phyloP scores from a whole-genome alignment of 176 grass and related monocot genomes.

The Echinochloa phyllopogon region DNA sequence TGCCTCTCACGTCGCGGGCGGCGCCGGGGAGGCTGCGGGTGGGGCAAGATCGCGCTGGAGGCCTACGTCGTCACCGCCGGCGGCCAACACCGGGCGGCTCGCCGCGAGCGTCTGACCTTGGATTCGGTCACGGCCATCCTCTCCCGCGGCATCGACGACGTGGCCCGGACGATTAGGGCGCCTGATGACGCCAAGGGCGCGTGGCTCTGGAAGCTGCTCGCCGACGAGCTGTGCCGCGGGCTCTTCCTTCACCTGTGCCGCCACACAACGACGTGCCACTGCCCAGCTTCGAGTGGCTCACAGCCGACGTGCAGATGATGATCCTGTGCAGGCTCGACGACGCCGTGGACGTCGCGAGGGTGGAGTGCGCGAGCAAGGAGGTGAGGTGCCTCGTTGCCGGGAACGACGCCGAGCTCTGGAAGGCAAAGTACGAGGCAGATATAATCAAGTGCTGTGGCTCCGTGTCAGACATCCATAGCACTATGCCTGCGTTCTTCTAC shows the following conservation, averaged over 20 bases:
- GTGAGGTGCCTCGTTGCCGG: background rate
- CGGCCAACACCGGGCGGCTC: background rate
- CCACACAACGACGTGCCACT: background rate
- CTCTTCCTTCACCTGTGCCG: background rate
- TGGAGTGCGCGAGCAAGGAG: background rate
- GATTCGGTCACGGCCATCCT: background rate
- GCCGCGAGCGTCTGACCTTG: background rate
- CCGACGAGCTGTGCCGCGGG: background rate
- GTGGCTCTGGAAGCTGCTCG: slow-evolving; percentile 6
- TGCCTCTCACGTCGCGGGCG: background rate
- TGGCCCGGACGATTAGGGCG: background rate
- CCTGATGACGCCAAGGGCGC: background rate
- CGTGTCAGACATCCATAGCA: no score
- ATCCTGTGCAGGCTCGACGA: background rate
- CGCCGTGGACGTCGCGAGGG: background rate
- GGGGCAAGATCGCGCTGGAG: background rate
- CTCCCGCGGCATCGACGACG: background rate
- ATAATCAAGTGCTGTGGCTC: no score
- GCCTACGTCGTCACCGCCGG: background rate
- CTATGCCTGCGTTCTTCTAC: no score
- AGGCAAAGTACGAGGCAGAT: background rate
- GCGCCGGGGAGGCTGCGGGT: background rate
- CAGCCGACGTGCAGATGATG: background rate
- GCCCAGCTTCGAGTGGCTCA: background rate
- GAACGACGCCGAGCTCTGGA: background rate